A percentile compares a stretch with the other conserved stretches of the same genome.
Evolutionary conservation across 129 eudicot species (phyloP).

Genomic region (Apium graveolens): DNA sequence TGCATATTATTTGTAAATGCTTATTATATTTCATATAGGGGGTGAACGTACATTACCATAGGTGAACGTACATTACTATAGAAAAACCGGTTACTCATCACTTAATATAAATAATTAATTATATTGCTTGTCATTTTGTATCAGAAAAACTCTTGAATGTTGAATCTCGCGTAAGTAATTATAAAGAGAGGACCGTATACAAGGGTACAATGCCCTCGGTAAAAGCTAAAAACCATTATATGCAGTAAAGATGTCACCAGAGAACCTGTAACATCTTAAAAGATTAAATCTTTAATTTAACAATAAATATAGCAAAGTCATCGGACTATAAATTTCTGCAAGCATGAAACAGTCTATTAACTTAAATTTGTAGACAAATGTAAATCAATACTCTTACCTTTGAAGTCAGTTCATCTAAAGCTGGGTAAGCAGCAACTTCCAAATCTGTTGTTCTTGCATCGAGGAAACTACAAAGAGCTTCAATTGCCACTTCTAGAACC

Average conservation of each 20-base stretch:
- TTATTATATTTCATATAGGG: background rate
- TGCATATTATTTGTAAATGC: conserved; percentile 9
- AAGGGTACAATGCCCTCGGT: background rate
- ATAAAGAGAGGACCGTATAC: background rate
- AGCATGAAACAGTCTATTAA: background rate
- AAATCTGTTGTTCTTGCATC: conserved; percentile 77
- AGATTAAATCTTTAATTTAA: background rate
- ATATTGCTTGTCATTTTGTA: background rate
- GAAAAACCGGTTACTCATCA: background rate
- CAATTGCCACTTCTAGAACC: conserved; percentile 75
- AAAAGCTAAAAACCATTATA: too few relatives aligned
- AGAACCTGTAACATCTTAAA: background rate
- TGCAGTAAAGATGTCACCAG: background rate
- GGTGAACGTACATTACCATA: background rate
- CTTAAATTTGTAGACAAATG: background rate
- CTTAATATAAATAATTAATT: background rate
- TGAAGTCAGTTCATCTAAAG: conserved; percentile 87
- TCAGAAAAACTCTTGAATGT: background rate
- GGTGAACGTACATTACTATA: background rate
- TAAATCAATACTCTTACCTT: conserved; percentile 36
- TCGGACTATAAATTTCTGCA: background rate
- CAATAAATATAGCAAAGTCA: background rate
- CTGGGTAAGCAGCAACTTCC: conserved; percentile 90
- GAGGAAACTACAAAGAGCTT: conserved; percentile 82
- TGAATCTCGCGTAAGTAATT: background rate